Percentiles rank a stretch among this genome's conserved stretches.
Conservation (phyloP, 306 rosid genomes). For the Carpinus fangiana region DNA sequence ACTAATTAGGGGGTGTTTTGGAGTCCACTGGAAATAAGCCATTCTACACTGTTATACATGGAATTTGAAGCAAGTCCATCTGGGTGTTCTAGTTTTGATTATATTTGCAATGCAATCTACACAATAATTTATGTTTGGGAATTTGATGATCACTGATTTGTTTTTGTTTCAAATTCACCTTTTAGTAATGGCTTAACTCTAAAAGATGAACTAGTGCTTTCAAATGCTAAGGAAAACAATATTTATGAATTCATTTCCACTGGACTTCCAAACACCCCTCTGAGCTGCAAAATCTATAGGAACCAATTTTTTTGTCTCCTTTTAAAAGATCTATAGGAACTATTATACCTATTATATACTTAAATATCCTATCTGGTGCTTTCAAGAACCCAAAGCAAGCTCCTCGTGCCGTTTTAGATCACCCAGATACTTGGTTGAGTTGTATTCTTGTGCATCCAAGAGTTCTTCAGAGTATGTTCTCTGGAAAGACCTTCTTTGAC, state of each 20-base stretch:
- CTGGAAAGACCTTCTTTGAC: conserved; percentile 28
- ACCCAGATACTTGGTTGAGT: conserved; percentile 65
- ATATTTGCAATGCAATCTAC: background rate
- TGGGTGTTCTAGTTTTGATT: background rate
- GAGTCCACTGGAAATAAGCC: background rate
- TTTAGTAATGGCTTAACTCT: background rate
- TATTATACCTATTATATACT: background rate
- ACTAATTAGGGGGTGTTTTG: background rate
- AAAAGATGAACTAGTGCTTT: conserved; percentile 8
- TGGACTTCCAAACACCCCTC: conserved; percentile 18
- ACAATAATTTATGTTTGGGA: background rate
- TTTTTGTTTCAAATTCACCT: background rate
- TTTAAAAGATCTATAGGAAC: conserved; percentile 1
- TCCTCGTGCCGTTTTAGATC: conserved; percentile 56
- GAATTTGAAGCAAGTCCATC: conserved; percentile 14
- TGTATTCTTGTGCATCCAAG: conserved; percentile 74
- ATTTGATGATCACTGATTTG: background rate
- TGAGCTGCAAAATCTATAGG: background rate
- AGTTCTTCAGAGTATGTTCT: conserved; percentile 89
- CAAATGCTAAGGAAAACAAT: conserved; percentile 25
- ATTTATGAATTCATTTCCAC: conserved; percentile 4
- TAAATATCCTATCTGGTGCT: conserved; percentile 3
- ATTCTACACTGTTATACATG: conserved; percentile 12
- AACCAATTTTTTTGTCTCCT: background rate
- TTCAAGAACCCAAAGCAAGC: conserved; percentile 49